Evolutionary conservation across 2,329 filamentous ascomycete genomes (phyloP), one percentile per base, ranked within the genome.

Genomic region (Colletotrichum trifolii): DNA sequence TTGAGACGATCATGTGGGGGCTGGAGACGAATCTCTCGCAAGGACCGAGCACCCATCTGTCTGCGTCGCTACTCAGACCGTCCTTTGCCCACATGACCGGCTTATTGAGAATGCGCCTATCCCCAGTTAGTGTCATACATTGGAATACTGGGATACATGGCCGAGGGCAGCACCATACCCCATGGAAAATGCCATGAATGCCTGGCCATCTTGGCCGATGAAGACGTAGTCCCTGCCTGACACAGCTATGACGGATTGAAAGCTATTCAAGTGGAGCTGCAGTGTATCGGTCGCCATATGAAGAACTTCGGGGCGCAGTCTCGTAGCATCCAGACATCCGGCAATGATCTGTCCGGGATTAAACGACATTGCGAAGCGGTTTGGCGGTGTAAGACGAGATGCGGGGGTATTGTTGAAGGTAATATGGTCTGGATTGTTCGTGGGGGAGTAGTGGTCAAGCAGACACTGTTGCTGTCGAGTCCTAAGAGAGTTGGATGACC

Each of bases 51-150:
- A 65, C n/a, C 62, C 62, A 65, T 56, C 62, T 52, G 47, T 65
- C 52, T 10, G 38, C 25, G n/a, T 38, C 62, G 36, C 10, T 36
- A 25, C 54, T 34, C 52, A 65, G 55, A 36, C 62, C 62, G 36
- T 65, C 62, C 15, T 65, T 65, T 5, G 54, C 62, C 62, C 62
- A 65, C 58, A 65, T 65, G 58, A 65, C 62, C 5, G 43, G 46
- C 38, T 65, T 55, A 17, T 40, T 48, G 9, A 62, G 33, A 13
- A 62, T 38, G 5, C 62, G 62, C 4, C 62, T 65, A 47, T n/a
- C 12, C 25, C 33, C 5, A 34, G n/a, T 65, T 15, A 62, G 60
- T 39, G 25, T 13, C 10, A 42, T 6, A 13, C 4, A 13, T n/a
- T 25, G 25, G 7, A 33, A 25, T 33, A 13, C 9, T 3, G 11